A percentile compares a stretch with the other conserved stretches of the same genome.
Evolutionary conservation across 805 yeast genomes (phyloP).

Genomic region (Candida orba): DNA sequence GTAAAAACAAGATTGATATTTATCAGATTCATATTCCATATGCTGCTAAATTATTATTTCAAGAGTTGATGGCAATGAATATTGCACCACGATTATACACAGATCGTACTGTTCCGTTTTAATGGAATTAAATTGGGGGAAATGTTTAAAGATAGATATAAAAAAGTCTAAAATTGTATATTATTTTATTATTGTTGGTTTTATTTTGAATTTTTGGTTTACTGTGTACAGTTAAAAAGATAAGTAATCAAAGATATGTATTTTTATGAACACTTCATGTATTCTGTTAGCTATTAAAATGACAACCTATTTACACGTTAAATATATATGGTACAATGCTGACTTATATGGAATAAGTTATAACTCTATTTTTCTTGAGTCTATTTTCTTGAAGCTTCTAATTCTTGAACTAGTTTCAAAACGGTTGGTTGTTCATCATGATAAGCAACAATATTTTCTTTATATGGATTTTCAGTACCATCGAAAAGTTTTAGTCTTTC

Average conservation of each 20-base stretch:
- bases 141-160: background rate
- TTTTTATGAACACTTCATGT: background rate
- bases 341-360: background rate
- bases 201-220: background rate
- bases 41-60: constrained; percentile 97
- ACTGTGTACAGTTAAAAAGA: background rate
- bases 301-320: constrained; percentile 1
- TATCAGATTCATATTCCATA: constrained; percentile 97
- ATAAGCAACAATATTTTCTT: constrained; percentile 73
- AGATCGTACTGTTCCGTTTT: constrained; percentile 64
- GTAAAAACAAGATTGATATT: constrained; percentile 97
- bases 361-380: background rate
- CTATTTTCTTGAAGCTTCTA: constrained; percentile 7
- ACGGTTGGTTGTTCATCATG: constrained; percentile 67
- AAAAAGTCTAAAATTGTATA: too few relatives aligned
- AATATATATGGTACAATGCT: background rate
- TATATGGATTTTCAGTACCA: constrained; percentile 83
- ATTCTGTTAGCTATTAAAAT: background rate
- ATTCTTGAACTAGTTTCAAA: constrained; percentile 30
- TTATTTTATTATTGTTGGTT: constrained; percentile 1
- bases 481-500: constrained; percentile 83
- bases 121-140: background rate
- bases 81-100: constrained; percentile 95
- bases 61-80: constrained; percentile 99
- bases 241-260: constrained; percentile 1